Conservation (phyloP, 2,329 filamentous ascomycete genomes). For the Fusarium pseudocircinatum region DNA sequence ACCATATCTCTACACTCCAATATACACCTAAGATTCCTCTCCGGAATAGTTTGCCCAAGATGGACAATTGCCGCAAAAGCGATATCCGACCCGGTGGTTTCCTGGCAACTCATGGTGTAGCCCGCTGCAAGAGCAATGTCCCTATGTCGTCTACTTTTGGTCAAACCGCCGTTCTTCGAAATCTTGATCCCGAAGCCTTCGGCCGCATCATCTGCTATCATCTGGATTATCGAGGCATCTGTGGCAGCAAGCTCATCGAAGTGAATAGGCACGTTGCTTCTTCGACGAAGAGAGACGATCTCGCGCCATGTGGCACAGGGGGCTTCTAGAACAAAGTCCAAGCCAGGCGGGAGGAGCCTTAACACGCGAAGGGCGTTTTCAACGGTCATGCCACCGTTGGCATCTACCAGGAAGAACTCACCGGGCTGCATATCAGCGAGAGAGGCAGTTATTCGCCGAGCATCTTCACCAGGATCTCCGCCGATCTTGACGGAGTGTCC, state of each 20-base stretch:
- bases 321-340: constrained; percentile 36
- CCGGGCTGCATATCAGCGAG: constrained; percentile 21
- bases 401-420: constrained; percentile 35
- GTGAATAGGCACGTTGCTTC: constrained; percentile 25
- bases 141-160: constrained; percentile 21
- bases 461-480: constrained; percentile 18
- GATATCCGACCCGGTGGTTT: constrained; percentile 26
- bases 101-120: constrained; percentile 32
- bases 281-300: constrained; percentile 17
- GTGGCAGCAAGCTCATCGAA: constrained; percentile 28
- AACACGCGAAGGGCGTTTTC: constrained; percentile 30
- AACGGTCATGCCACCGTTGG: constrained; percentile 29
- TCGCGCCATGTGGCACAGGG: constrained; percentile 30
- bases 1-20: constrained; percentile 33
- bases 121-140: constrained; percentile 32
- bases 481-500: constrained; percentile 32
- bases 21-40: constrained; percentile 24
- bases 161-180: constrained; percentile 34
- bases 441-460: constrained; percentile 22
- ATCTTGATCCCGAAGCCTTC: constrained; percentile 34
- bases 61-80: constrained; percentile 32
- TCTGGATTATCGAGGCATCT: constrained; percentile 22
- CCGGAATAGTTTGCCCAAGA: constrained; percentile 28
- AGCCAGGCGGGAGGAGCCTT: constrained; percentile 20
- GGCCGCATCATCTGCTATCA: constrained; percentile 28